Evolutionary conservation across 1,284 basidiomycete species (phyloP).

Genomic region (Stygiomarasmius scandens): DNA sequence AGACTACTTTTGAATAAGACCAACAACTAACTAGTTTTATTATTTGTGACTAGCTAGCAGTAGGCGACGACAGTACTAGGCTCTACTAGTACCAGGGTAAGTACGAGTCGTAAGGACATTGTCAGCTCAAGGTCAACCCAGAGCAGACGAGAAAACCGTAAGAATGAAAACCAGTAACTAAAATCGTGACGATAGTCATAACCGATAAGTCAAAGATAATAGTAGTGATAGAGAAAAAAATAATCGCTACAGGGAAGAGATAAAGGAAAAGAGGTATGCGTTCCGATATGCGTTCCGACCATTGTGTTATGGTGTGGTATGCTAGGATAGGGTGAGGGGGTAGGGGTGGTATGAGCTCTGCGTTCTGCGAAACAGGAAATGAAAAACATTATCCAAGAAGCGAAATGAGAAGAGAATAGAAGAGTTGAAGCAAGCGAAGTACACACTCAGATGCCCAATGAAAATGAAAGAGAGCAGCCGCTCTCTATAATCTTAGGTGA

Average conservation of each 20-base stretch:
- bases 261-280: too few species aligned
- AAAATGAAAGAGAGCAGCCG: background rate
- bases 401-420: background rate
- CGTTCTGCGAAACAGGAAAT: background rate
- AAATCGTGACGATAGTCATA: background rate
- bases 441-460: background rate
- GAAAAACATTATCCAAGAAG: background rate
- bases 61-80: too few species aligned
- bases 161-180: background rate
- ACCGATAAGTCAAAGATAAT: background rate
- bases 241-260: too few species aligned
- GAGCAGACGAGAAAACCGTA: background rate
- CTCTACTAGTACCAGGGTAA: too few species aligned
- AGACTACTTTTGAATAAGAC: too few species aligned
- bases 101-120: too few species aligned
- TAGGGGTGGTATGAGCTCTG: background rate
- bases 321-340: too few species aligned
- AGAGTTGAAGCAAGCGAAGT: background rate
- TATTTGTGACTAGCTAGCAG: too few species aligned
- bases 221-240: background rate
- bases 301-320: too few species aligned
- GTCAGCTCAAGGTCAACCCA: too few species aligned
- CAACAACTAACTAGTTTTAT: too few species aligned
- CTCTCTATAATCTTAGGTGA: constrained; percentile 10
- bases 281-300: too few species aligned